Percentiles rank a stretch among this genome's conserved stretches.
These are phyloP conservation scores for Boeremia lycopersici DNA, from an alignment of 2,329 filamentous ascomycete species.

Conservation along the genomic window DNA sequence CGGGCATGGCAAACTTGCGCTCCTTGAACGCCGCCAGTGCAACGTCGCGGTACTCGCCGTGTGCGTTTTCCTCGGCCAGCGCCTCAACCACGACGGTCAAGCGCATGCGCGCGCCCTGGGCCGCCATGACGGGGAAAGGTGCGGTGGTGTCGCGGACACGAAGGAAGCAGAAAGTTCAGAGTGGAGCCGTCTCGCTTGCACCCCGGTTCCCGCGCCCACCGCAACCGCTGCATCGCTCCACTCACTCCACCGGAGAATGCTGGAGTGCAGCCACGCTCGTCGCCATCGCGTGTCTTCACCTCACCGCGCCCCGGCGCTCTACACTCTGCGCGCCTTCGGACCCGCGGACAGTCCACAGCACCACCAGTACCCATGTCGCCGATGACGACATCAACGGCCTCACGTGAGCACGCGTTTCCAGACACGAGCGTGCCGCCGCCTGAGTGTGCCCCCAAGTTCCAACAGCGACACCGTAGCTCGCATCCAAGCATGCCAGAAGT, in stretches of 20 bases:
- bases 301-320: no score
- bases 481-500: no score
- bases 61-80: slow-evolving; percentile 30
- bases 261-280: no score
- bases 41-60: slow-evolving; percentile 21
- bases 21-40: slow-evolving; percentile 38
- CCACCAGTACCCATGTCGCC: no score
- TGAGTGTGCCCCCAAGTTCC: no score
- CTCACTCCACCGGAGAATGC: no score
- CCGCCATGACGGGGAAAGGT: slow-evolving; percentile 11
- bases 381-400: no score
- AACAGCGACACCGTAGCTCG: no score
- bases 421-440: no score
- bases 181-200: slow-evolving; percentile 3
- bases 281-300: no score
- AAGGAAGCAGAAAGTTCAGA: slow-evolving; percentile 5
- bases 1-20: slow-evolving; percentile 43
- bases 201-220: not conserved
- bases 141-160: not conserved
- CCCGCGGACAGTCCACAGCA: not conserved
- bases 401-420: no score
- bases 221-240: not conserved
- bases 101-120: slow-evolving; percentile 31
- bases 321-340: not conserved
- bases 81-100: slow-evolving; percentile 39